A percentile compares a stretch with the other conserved stretches of the same genome.
phyloP scores from a whole-genome alignment of 169 alveolate species.

The Cryptosporidium muris region DNA sequence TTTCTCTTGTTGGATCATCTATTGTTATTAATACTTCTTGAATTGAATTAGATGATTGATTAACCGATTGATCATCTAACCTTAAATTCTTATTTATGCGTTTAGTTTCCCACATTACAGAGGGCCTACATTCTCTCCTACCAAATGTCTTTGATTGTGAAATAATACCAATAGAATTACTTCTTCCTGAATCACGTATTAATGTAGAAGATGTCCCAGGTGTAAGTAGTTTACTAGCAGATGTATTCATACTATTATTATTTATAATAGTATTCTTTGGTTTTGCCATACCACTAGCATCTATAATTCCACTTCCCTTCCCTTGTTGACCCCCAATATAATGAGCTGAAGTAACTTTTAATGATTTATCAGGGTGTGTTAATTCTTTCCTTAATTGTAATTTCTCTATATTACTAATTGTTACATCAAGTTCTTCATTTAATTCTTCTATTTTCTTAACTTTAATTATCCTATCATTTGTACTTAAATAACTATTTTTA shows the following conservation, averaged over 20 bases:
- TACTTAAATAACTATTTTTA: slow-evolving; percentile 22
- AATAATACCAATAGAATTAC: too few relatives aligned
- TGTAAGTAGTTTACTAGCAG: too few relatives aligned
- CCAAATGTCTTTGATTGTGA: slow-evolving; percentile 17
- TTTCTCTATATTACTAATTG: slow-evolving; percentile 45
- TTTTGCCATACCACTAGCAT: neutral
- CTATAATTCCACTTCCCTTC: slow-evolving; percentile 22
- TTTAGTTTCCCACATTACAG: slow-evolving; percentile 71
- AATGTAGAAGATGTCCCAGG: too few relatives aligned
- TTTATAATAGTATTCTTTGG: neutral
- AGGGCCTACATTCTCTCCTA: slow-evolving; percentile 70
- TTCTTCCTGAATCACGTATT: too few relatives aligned
- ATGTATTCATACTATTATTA: neutral
- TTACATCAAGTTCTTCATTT: slow-evolving; percentile 46
- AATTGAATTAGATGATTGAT: too few relatives aligned
- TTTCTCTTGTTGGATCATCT: too few relatives aligned
- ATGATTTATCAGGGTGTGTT: slow-evolving; percentile 60
- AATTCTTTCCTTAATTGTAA: slow-evolving; percentile 39
- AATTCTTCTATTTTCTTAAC: slow-evolving; percentile 44
- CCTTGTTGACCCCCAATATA: slow-evolving; percentile 69
- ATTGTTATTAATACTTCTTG: neutral
- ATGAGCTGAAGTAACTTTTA: slow-evolving; percentile 37
- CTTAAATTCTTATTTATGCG: slow-evolving; percentile 15
- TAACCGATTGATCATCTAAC: neutral
- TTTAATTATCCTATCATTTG: slow-evolving; percentile 12